These are phyloP conservation scores for Parastagonospora nodorum DNA, from an alignment of 2,329 filamentous ascomycete species.

Conservation along the genomic window DNA sequence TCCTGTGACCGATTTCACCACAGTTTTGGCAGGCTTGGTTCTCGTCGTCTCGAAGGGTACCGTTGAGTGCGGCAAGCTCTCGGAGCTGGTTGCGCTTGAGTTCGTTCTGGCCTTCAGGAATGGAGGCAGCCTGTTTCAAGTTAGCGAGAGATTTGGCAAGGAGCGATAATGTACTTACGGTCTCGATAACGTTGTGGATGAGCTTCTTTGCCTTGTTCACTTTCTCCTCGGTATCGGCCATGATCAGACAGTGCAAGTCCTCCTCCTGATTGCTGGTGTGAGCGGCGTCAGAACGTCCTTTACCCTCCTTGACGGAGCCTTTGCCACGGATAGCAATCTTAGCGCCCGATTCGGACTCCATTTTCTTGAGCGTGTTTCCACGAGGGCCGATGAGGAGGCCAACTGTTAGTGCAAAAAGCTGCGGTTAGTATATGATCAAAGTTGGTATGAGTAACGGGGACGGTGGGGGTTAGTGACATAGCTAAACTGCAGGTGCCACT, in stretches of 20 bases:
- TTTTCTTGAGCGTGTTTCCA: slow-evolving; percentile 99
- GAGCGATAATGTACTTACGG: slow-evolving; percentile 65
- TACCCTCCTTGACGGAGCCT: slow-evolving; percentile 99
- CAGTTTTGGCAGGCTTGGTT: slow-evolving; percentile 99
- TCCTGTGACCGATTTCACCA: slow-evolving; percentile 97
- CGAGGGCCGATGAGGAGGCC: slow-evolving; percentile 99
- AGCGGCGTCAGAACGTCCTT: slow-evolving; percentile 96
- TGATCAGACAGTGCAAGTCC: slow-evolving; percentile 97
- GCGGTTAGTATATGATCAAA: slow-evolving; percentile 78
- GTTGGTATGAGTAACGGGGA: slow-evolving; percentile 33
- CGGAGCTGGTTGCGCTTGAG: slow-evolving; percentile 98
- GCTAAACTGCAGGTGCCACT: slow-evolving; percentile 43
- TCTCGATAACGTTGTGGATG: slow-evolving; percentile 98
- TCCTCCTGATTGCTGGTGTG: slow-evolving; percentile 99
- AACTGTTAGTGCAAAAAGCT: slow-evolving; percentile 87
- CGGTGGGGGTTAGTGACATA: slow-evolving; percentile 49
- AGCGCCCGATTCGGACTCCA: slow-evolving; percentile 95
- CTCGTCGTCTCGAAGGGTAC: slow-evolving; percentile 97
- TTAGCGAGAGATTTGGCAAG: slow-evolving; percentile 34
- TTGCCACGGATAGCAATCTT: slow-evolving; percentile 99
- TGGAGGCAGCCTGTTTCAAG: slow-evolving; percentile 80
- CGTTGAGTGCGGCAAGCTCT: slow-evolving; percentile 96
- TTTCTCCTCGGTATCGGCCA: slow-evolving; percentile 99
- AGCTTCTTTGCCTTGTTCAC: slow-evolving; percentile 99
- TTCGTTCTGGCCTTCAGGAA: slow-evolving; percentile 98